Evolutionary conservation across 2,329 filamentous ascomycete genomes (phyloP).

Genomic region (Aspergillus brasiliensis): DNA sequence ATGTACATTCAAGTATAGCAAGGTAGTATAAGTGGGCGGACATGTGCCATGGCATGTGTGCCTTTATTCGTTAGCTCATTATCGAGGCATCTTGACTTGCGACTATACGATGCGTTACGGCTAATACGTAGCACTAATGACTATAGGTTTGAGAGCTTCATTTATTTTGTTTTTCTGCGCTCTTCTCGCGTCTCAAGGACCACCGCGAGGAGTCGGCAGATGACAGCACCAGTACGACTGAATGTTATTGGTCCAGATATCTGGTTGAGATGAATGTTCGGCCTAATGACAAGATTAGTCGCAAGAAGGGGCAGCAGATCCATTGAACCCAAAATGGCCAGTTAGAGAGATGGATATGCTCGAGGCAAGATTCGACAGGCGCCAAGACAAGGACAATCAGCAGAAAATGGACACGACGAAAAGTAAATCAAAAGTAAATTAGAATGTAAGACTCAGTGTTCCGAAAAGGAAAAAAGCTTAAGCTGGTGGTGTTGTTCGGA

Average conservation of each 20-base stretch:
- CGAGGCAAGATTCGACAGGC: neutral
- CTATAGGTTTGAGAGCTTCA: neutral
- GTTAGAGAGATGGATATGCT: neutral
- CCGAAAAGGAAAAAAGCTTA: neutral
- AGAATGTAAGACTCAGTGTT: neutral
- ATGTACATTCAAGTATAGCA: too few relatives aligned
- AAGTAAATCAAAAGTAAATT: neutral
- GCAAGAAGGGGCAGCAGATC: neutral
- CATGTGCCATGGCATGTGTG: neutral
- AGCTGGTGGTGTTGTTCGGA: neutral
- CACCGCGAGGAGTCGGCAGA: neutral
- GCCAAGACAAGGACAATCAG: neutral
- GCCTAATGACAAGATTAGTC: neutral
- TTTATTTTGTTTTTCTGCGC: neutral
- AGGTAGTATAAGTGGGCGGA: neutral
- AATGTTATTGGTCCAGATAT: neutral
- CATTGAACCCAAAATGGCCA: neutral
- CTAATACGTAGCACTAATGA: neutral
- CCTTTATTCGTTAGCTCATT: neutral
- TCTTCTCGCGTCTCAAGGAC: neutral
- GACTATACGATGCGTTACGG: neutral
- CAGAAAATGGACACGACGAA: conserved; percentile 2
- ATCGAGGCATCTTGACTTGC: too few relatives aligned
- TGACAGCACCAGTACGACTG: neutral
- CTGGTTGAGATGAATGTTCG: conserved; percentile 5